These are phyloP conservation scores for Diaporthe eres DNA, from an alignment of 2,329 filamentous ascomycete species.

Conservation along the genomic window DNA sequence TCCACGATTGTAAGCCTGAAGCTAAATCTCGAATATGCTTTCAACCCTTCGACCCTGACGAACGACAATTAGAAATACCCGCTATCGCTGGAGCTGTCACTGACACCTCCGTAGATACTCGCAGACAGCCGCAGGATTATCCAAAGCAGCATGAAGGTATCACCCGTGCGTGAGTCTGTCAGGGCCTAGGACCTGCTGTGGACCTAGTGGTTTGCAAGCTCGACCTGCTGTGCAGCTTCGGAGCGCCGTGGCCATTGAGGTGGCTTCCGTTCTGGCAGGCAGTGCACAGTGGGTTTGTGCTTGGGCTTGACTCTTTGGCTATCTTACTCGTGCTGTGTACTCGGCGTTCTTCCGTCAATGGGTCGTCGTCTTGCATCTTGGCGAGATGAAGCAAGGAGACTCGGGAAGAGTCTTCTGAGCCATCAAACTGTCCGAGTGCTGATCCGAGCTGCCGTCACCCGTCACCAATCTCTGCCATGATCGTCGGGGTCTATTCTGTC, in stretches of 20 bases:
- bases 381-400: constrained; percentile 4
- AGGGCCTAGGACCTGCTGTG: constrained; percentile 1
- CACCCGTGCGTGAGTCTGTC: neutral
- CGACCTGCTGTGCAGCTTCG: constrained; percentile 17
- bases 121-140: neutral
- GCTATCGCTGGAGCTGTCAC: neutral
- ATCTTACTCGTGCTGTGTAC: neutral
- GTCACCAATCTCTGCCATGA: neutral
- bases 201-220: constrained; percentile 27
- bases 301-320: neutral
- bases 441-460: neutral
- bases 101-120: neutral
- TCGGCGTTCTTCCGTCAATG: constrained; percentile 1
- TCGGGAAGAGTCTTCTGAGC: neutral
- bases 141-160: neutral
- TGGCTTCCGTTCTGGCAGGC: neutral
- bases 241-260: neutral
- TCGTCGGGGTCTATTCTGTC: neutral
- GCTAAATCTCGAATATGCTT: neutral
- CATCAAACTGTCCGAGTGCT: neutral
- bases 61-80: neutral
- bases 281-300: constrained; percentile 2
- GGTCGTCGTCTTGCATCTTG: neutral
- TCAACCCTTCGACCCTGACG: neutral
- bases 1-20: constrained; percentile 6